These are phyloP conservation scores for Cucumis cinereus DNA, from an alignment of 306 rosid species.

Conservation along the genomic window DNA sequence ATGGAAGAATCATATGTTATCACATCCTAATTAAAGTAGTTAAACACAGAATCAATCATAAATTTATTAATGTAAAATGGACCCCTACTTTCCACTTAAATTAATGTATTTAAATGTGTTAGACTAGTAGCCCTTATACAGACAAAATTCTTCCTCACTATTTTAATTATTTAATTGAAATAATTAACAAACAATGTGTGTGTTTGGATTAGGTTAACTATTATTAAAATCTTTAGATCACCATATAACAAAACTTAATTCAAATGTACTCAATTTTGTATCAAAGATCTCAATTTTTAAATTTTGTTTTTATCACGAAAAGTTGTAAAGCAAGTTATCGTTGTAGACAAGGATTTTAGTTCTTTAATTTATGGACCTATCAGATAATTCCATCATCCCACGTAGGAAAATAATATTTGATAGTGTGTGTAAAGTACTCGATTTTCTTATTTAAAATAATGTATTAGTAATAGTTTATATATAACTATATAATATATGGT, in stretches of 20 bases:
- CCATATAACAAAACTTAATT: background rate
- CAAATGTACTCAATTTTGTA: background rate
- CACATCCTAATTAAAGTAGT: background rate
- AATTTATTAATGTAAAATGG: background rate
- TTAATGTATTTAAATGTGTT: background rate
- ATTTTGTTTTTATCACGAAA: background rate
- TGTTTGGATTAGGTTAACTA: background rate
- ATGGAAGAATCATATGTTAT: background rate
- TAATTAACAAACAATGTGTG: background rate
- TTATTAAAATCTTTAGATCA: background rate
- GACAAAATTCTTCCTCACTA: background rate
- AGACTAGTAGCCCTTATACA: background rate
- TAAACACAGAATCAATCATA: background rate
- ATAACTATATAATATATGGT: background rate
- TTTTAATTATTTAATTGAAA: background rate
- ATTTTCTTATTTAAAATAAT: background rate
- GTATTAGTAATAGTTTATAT: background rate
- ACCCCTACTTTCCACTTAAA: slow-evolving; percentile 1
- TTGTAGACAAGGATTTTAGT: background rate
- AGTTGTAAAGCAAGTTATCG: background rate
- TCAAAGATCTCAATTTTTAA: background rate
- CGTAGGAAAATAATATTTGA: background rate
- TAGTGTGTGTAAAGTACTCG: background rate
- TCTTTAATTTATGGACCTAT: background rate
- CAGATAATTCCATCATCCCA: background rate